These are phyloP conservation scores for Ogataea paraovalis DNA, from an alignment of 805 yeast species.

Conservation along the genomic window DNA sequence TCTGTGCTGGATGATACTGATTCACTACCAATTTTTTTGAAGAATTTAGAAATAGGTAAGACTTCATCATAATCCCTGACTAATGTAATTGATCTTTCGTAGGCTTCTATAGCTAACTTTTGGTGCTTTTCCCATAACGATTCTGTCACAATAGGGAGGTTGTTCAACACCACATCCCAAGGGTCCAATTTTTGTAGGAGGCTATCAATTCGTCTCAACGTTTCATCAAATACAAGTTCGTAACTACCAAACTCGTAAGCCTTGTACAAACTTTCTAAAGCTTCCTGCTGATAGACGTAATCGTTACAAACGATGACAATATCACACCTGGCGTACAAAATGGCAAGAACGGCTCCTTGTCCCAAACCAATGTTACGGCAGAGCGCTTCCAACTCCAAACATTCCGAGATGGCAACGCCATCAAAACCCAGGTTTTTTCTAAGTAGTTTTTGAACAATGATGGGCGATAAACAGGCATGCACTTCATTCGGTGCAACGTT, in stretches of 20 bases:
- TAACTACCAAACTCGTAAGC: conserved; percentile 35
- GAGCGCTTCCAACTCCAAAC: conserved; percentile 59
- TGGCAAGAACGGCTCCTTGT: conserved; percentile 60
- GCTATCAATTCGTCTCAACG: conserved; percentile 40
- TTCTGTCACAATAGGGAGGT: conserved; percentile 12
- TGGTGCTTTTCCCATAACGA: conserved; percentile 41
- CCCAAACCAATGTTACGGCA: conserved; percentile 61
- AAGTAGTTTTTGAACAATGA: conserved; percentile 45
- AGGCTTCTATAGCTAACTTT: conserved; percentile 41
- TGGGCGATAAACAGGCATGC: conserved; percentile 59
- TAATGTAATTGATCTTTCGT: conserved; percentile 48
- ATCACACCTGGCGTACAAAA: conserved; percentile 59
- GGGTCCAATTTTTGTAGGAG: conserved; percentile 43
- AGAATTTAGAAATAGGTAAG: conserved; percentile 43
- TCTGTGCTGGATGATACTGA: not conserved
- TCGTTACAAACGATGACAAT: conserved; percentile 60
- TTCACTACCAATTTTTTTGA: conserved; percentile 22
- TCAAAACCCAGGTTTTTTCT: conserved; percentile 48
- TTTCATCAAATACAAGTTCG: conserved; percentile 36
- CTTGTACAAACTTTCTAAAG: conserved; percentile 38
- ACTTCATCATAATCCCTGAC: conserved; percentile 50
- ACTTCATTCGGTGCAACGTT: conserved; percentile 55
- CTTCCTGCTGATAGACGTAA: conserved; percentile 50
- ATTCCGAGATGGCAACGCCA: conserved; percentile 57
- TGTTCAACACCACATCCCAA: conserved; percentile 32